A percentile compares a stretch with the other conserved stretches of the same genome.
Conservation (phyloP, 169 alveolate species). For the Plasmodium yoelii region DNA sequence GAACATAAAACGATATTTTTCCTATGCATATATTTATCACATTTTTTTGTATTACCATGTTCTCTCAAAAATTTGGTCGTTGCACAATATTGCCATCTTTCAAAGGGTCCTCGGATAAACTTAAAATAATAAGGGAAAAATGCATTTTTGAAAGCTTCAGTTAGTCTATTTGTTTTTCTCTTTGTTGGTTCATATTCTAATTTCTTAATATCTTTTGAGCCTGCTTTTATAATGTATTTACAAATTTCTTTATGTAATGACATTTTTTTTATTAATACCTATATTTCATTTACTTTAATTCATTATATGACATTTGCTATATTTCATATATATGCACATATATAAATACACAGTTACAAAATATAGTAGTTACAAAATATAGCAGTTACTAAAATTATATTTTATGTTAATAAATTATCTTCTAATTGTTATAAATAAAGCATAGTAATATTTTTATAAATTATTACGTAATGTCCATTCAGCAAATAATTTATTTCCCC, state of each 20-base stretch:
- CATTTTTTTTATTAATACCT: conserved; percentile 36
- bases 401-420: too few species aligned
- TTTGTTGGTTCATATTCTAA: conserved; percentile 53
- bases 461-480: too few species aligned
- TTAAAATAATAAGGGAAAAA: conserved; percentile 88
- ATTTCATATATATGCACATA: background rate
- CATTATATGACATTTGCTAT: conserved; percentile 9
- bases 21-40: background rate
- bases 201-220: conserved; percentile 37
- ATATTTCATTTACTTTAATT: conserved; percentile 13
- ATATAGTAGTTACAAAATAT: too few species aligned
- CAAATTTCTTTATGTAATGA: conserved; percentile 74
- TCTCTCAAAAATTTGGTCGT: conserved; percentile 88
- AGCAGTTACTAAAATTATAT: too few species aligned
- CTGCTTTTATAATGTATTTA: conserved; percentile 39
- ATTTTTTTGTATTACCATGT: conserved; percentile 80
- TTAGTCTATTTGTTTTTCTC: conserved; percentile 24
- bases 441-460: too few species aligned
- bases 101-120: conserved; percentile 87
- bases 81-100: conserved; percentile 89
- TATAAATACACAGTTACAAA: background rate
- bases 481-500: too few species aligned
- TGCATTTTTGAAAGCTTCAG: conserved; percentile 74
- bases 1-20: background rate
- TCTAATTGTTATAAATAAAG: too few species aligned